phyloP scores from a whole-genome alignment of 2,329 filamentous ascomycete species.

The Mycogone perniciosa region DNA sequence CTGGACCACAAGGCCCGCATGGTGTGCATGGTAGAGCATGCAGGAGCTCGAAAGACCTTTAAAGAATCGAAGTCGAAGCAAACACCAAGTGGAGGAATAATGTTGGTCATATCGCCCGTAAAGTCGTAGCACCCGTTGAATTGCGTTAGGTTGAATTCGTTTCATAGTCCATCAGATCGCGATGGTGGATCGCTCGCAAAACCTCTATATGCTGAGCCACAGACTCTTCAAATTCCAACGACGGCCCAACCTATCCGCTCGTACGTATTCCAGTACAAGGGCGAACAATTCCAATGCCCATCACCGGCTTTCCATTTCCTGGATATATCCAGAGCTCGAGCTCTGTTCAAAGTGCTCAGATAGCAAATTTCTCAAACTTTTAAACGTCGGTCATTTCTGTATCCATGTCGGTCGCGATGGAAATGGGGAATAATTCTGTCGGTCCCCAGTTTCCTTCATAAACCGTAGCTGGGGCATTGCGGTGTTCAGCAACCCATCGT shows the following conservation, averaged over 20 bases:
- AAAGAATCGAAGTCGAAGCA: background rate
- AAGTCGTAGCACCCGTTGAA: constrained; percentile 23
- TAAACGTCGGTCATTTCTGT: constrained; percentile 57
- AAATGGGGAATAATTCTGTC: constrained; percentile 42
- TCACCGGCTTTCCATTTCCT: constrained; percentile 15
- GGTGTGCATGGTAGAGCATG: too few species aligned
- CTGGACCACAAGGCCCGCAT: too few species aligned
- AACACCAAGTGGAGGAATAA: background rate
- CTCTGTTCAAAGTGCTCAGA: constrained; percentile 17
- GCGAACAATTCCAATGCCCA: constrained; percentile 16
- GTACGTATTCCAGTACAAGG: constrained; percentile 20
- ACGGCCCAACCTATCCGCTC: constrained; percentile 15
- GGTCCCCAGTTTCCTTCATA: constrained; percentile 97
- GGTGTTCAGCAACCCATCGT: constrained; percentile 69
- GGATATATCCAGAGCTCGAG: constrained; percentile 28
- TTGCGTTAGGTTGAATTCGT: constrained; percentile 19
- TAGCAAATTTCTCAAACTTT: constrained; percentile 11
- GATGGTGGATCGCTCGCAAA: constrained; percentile 14
- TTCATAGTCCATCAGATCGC: constrained; percentile 16
- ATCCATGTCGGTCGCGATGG: constrained; percentile 36
- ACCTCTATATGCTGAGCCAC: constrained; percentile 6
- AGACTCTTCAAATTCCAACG: constrained; percentile 14
- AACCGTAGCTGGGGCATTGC: constrained; percentile 83
- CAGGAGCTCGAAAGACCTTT: too few species aligned
- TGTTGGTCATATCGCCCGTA: constrained; percentile 16